Evolutionary conservation across 441 rosid genomes (phyloP), one percentile per base, ranked within the genome.

Genomic region (Oxalis stricta): DNA sequence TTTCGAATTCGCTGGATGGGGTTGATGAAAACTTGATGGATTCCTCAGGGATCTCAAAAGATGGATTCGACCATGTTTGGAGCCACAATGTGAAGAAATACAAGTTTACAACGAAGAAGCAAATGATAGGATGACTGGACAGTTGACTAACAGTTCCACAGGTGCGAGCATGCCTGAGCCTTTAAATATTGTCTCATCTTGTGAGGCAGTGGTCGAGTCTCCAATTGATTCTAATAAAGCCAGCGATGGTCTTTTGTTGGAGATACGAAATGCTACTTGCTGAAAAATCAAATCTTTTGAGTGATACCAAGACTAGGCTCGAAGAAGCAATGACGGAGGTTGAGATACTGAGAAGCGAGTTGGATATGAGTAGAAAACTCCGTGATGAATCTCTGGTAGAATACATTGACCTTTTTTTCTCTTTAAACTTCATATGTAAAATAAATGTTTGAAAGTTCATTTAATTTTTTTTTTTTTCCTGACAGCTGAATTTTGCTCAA

Each of bases 401-500:
- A 19, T 32, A 10, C 10, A 16, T 44, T 32, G 45, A 38, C 47
- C 10, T 14, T 20, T n/a, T 35, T 41, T 31, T 26, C 23, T 29
- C 32, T 31, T 1, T 21, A 30, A 40, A 21, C n/a, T 29, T 45
- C n/a, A n/a, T n/a, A n/a, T 30, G 18, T 47, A 22, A 21, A 26
- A n/a, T 4, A 15, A n/a, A 2, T 28, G 30, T 26, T 4, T 4
- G 34, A 35, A n/a, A n/a, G n/a, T n/a, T 47, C 1, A 43, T 44
- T 5, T 30, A 23, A 18, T 14, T 10, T 14, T 40, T 35, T 19
- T 17, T 38, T 36, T 13, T 21, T 50, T 34, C 54, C 52, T 33
- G 50, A 68, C 75, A 92, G 99, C 82, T 92, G 95, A 92, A 92
- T 50, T 82, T 95, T 58, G 99, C 93, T 44, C 95, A 82, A 74